These are phyloP conservation scores for Favolaschia claudopus DNA, from an alignment of 768 basidiomycete genomes.

Conservation along the genomic window DNA sequence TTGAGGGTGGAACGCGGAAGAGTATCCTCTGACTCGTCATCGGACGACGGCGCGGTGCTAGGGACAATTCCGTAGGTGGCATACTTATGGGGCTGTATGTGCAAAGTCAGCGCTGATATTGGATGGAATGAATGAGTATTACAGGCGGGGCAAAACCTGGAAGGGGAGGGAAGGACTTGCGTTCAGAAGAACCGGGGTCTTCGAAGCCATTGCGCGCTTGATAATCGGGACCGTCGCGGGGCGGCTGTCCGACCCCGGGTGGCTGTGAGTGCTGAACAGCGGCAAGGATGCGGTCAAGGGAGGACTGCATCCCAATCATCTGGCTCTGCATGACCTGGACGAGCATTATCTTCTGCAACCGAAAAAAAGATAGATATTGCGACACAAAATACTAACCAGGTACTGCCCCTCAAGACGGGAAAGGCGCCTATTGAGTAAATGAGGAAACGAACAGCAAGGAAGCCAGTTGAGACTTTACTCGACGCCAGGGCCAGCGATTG, in stretches of 20 bases:
- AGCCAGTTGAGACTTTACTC: constrained; percentile 74
- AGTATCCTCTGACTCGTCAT: constrained; percentile 92
- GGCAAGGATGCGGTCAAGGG: constrained; percentile 81
- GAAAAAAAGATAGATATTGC: neutral
- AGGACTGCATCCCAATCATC: constrained; percentile 94
- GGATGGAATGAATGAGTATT: constrained; percentile 34
- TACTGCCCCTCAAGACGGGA: constrained; percentile 89
- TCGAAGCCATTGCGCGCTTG: constrained; percentile 52
- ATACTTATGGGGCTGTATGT: constrained; percentile 63
- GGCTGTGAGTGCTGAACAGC: constrained; percentile 62
- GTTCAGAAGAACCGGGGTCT: constrained; percentile 38
- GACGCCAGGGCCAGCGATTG: constrained; percentile 67
- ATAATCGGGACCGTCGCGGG: constrained; percentile 42
- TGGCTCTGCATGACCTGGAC: constrained; percentile 88
- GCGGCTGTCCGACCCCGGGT: constrained; percentile 38
- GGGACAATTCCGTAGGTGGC: constrained; percentile 91
- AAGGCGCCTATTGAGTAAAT: constrained; percentile 63
- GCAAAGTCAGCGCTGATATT: constrained; percentile 27
- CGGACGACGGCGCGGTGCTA: constrained; percentile 83
- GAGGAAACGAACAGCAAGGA: constrained; percentile 13
- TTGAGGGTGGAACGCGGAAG: constrained; percentile 84
- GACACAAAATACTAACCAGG: constrained; percentile 54
- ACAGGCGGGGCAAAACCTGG: constrained; percentile 94
- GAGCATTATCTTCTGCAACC: neutral
- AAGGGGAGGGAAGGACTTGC: constrained; percentile 76